phyloP scores from a whole-genome alignment of 345 rosid species.

The Turritis glabra region DNA sequence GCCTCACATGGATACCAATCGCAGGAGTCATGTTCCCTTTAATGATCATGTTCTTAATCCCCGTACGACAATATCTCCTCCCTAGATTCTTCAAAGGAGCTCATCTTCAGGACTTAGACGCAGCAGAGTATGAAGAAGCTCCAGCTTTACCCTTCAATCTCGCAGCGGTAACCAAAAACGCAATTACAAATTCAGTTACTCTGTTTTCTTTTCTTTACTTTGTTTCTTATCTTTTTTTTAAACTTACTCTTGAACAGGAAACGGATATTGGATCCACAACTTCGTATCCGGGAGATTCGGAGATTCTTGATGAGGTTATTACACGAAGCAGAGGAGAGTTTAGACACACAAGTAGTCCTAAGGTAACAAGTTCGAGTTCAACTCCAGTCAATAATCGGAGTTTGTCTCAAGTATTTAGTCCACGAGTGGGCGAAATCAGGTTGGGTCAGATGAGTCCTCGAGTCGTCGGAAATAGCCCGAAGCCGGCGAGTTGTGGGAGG shows the following conservation, averaged over 20 bases:
- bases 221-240: not conserved
- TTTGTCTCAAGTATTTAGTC: constrained; percentile 47
- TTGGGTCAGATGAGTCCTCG: constrained; percentile 68
- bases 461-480: constrained; percentile 36
- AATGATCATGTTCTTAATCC: constrained; percentile 93
- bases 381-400: constrained; percentile 67
- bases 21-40: constrained; percentile 96
- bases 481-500: constrained; percentile 58
- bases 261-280: constrained; percentile 58
- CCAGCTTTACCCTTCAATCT: constrained; percentile 84
- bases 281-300: constrained; percentile 58
- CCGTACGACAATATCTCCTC: constrained; percentile 81
- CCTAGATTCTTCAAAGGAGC: constrained; percentile 88
- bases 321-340: constrained; percentile 96
- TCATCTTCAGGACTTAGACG: constrained; percentile 91
- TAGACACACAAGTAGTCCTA: constrained; percentile 72
- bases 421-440: constrained; percentile 64
- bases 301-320: constrained; percentile 82
- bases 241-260: constrained; percentile 42
- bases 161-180: constrained; percentile 27
- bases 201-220: not conserved
- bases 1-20: constrained; percentile 91
- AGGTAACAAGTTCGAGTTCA: constrained; percentile 64
- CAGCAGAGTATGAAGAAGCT: constrained; percentile 94
- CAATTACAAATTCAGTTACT: not conserved